Base-by-base conservation (phyloP, 2,329 filamentous ascomycete species). In the Diaporthe eres region DNA sequence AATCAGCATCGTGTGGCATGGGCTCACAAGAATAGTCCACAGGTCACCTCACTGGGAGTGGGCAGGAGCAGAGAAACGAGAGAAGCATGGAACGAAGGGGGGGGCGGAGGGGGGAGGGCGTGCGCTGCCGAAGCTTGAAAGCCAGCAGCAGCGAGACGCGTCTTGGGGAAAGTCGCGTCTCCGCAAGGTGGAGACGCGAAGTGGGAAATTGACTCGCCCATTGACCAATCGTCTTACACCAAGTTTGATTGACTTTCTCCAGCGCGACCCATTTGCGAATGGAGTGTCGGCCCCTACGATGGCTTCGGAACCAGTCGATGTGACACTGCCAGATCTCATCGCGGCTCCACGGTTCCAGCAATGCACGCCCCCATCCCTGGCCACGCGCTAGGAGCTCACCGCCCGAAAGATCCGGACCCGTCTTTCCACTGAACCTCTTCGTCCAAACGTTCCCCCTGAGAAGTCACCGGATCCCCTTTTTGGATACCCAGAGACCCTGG, bases 181-280 rank as follows among this genome's bases (percentile, higher is more conserved):
- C 71, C 58, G 49, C 71, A 5, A 12, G 22, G 47, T 65, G 58
- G 71, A 55, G 25, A 44, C 71, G 71, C 71, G 71, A 25, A 22
- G 71, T 5, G 47, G 71, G 71, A 73, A 65, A 73, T 73, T 65
- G 49, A 53, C 37, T 51, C 58, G 34, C 47, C 58, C 25, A 65
- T 73, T 73, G 71, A 34, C 71, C 71, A 73, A 73, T 73, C 47
- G 51, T 73, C 71, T 73, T 73, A 73, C 37, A 73, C 71, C 71
- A 65, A 65, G 22, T 72, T 72, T 72, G 70, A 51, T 63, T 55
- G 58, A 55, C 58, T 55, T 42, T 61, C 47, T 61, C 47, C 31
- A 53, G 57, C 71, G 57, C 49, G 71, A 1, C 25, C 47, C 37
- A 65, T 25, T 65, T 53, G 71, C 58, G 51, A 65, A 57, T 60